These are phyloP conservation scores for Aspergillus sclerotialis DNA, from an alignment of 2,329 filamentous ascomycete genomes.

Conservation along the genomic window DNA sequence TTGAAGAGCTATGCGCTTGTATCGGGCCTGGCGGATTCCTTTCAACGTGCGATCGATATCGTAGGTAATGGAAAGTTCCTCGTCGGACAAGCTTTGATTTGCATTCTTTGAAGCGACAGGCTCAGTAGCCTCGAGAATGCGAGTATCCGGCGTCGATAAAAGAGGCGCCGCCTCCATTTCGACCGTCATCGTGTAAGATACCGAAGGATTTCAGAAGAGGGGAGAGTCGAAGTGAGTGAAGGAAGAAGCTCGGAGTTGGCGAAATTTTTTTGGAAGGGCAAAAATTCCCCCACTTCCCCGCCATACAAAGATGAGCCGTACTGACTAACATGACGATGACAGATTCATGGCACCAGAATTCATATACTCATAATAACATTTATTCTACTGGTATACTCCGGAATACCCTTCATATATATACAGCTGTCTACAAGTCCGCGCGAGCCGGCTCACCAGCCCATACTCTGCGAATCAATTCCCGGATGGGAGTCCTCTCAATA, in stretches of 20 bases:
- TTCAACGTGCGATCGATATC: constrained; percentile 73
- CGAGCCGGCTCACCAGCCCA: constrained; percentile 54
- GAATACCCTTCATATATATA: constrained; percentile 4
- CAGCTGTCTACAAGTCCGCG: constrained; percentile 41
- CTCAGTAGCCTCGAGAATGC: constrained; percentile 51
- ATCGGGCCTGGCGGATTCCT: constrained; percentile 66
- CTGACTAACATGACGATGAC: no score
- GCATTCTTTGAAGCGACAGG: constrained; percentile 31
- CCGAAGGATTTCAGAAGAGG: background rate
- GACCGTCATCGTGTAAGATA: constrained; percentile 15
- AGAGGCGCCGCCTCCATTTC: constrained; percentile 45
- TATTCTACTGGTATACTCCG: no score
- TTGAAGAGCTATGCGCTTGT: constrained; percentile 78
- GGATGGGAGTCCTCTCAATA: constrained; percentile 46
- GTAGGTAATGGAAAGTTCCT: constrained; percentile 70
- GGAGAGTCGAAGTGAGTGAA: constrained; percentile 5
- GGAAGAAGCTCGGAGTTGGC: constrained; percentile 6
- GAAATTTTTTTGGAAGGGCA: constrained; percentile 13
- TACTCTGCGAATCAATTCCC: constrained; percentile 53
- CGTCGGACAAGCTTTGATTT: constrained; percentile 45
- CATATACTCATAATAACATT: background rate
- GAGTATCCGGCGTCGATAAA: constrained; percentile 56
- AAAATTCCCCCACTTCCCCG: constrained; percentile 25
- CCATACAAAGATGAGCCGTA: constrained; percentile 15
- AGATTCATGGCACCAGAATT: background rate